Evolutionary conservation across 257 asterid genomes (phyloP), one percentile per base, ranked within the genome.

Genomic region (Salvia miltiorrhiza): DNA sequence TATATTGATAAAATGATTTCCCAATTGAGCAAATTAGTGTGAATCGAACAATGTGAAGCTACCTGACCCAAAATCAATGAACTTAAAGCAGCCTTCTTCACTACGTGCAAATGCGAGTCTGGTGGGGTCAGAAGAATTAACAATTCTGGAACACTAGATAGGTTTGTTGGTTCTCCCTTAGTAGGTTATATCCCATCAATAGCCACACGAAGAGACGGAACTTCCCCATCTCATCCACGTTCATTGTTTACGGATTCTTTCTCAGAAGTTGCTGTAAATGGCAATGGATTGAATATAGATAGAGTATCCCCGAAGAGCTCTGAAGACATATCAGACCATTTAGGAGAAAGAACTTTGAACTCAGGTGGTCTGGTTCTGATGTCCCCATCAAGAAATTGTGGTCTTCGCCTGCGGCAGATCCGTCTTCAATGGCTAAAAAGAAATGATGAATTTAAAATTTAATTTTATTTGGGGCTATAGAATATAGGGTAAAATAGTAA

Each of bases 21-120:
- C n/a, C n/a, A n/a, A n/a, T n/a, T n/a, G n/a, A n/a, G 93, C 91
- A 69, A 81, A 79, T 77, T 91, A 95, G 97, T 87, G 96, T 3
- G 93, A 88, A 33, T 68, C 82, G 11, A 85, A 91, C 77, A 82
- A 88, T 39, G 85, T 88, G 67, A 87, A 87, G 83, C 78, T 91
- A 72, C 93, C 93, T 10, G 93, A 87, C 77, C 91, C 96, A 45
- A 90, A 80, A 72, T 77, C 83, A 57, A 57, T 79, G 75, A 40
- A 70, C 81, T 70, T 80, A 70, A 87, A 79, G 81, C 84, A 83
- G 72, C 86, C 96, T 32, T 78, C 96, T 49, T 82, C 85, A 45
- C 84, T 85, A 63, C 83, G 74, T 62, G 82, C 84, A 68, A 81
- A 75, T 73, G 86, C 81, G 89, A 81, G 39, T 74, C 92, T 7